phyloP scores from a whole-genome alignment of 257 asterid genomes.

The Mitragyna speciosa region DNA sequence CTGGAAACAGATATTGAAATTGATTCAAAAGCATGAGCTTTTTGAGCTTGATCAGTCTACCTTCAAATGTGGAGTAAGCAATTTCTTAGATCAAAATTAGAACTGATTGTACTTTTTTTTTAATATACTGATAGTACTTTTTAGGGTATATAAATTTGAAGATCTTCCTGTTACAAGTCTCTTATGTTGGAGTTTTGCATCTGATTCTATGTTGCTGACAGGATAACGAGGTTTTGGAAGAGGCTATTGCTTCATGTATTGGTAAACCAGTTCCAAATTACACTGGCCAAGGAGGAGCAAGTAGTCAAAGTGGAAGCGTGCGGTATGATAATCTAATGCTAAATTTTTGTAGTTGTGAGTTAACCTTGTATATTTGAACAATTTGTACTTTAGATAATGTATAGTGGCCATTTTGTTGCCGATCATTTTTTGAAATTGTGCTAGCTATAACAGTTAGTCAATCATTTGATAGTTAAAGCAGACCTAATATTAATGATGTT shows the following conservation, averaged over 20 bases:
- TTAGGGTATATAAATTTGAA: not conserved
- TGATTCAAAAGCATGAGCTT: no score
- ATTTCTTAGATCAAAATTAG: not conserved
- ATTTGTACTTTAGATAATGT: constrained; percentile 36
- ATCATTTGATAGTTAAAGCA: not conserved
- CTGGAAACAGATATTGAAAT: no score
- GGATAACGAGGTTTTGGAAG: constrained; percentile 68
- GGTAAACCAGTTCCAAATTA: constrained; percentile 53
- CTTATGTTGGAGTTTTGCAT: constrained; percentile 9
- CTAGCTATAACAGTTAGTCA: constrained; percentile 8
- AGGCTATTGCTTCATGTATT: constrained; percentile 63
- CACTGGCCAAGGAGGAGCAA: constrained; percentile 77
- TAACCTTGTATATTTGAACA: constrained; percentile 48
- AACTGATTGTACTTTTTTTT: no score
- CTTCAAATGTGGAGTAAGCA: no score
- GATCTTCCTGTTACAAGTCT: not conserved
- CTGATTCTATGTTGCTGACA: constrained; percentile 31
- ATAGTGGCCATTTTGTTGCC: constrained; percentile 51
- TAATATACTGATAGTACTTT: not conserved
- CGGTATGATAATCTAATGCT: constrained; percentile 52
- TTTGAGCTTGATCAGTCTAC: no score
- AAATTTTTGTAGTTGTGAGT: constrained; percentile 39
- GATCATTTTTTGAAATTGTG: constrained; percentile 25
- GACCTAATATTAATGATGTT: not conserved
- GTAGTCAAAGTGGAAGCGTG: constrained; percentile 82